These are phyloP conservation scores for Prunus persica DNA, from an alignment of 306 rosid species.

Conservation along the genomic window DNA sequence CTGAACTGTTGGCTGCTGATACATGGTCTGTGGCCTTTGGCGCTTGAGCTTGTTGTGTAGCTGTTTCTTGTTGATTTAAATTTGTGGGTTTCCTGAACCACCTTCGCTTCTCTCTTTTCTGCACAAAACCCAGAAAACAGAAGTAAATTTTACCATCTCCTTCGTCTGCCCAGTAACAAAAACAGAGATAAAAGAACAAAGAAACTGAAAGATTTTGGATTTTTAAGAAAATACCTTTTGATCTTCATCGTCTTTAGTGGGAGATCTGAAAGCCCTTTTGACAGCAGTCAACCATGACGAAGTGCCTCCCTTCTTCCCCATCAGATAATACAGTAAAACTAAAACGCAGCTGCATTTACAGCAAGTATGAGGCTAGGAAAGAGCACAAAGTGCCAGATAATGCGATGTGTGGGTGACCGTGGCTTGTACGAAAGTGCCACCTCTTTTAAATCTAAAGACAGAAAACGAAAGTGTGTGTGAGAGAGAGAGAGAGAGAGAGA, in stretches of 20 bases:
- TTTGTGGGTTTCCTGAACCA: constrained; percentile 74
- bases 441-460: constrained; percentile 15
- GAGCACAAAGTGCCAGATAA: constrained; percentile 30
- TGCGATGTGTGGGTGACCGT: constrained; percentile 18
- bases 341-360: constrained; percentile 53
- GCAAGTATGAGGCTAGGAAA: constrained; percentile 20
- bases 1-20: background rate
- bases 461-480: constrained; percentile 7
- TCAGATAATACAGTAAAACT: constrained; percentile 46
- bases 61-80: constrained; percentile 44
- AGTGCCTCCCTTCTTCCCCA: constrained; percentile 91
- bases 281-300: constrained; percentile 92
- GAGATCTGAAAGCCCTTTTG: constrained; percentile 99
- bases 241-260: constrained; percentile 89
- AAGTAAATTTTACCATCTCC: background rate
- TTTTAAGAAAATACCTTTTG: constrained; percentile 41
- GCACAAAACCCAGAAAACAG: constrained; percentile 16
- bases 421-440: constrained; percentile 23
- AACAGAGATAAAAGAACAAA: background rate
- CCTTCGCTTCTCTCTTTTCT: constrained; percentile 84
- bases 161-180: background rate
- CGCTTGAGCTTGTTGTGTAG: constrained; percentile 31
- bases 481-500: background rate
- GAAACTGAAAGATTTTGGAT: background rate
- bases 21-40: constrained; percentile 17